These are phyloP conservation scores for Globisporangium spiculum DNA, from an alignment of 352 stramenopile genomes.

Conservation along the genomic window DNA sequence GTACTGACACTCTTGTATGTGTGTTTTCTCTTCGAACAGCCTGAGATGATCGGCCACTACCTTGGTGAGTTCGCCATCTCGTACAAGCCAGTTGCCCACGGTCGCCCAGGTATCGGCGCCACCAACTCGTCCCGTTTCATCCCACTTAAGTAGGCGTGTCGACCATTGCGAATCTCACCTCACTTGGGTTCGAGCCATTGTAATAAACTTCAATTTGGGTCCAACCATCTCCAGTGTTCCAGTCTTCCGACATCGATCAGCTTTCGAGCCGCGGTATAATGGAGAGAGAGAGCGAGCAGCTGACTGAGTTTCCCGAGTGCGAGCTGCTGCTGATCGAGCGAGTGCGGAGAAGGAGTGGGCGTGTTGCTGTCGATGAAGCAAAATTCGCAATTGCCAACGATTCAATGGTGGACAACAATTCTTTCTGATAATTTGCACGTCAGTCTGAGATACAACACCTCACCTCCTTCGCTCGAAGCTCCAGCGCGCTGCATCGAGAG, in stretches of 20 bases:
- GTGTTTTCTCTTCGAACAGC: conserved; percentile 35
- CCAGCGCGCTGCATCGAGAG: not conserved
- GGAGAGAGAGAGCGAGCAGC: not conserved
- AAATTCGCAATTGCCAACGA: conserved; percentile 50
- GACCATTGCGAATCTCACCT: conserved; percentile 31
- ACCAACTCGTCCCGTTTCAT: conserved; percentile 99
- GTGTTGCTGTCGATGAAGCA: conserved; percentile 47
- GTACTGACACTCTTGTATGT: conserved; percentile 23
- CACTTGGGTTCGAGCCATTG: conserved; percentile 67
- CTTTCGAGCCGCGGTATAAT: not conserved
- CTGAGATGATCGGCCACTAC: conserved; percentile 99
- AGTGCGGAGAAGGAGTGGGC: not conserved
- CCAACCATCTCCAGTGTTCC: conserved; percentile 1
- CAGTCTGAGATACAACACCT: conserved; percentile 70
- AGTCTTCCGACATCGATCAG: conserved; percentile 1
- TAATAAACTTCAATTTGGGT: conserved; percentile 67
- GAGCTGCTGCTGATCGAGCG: not conserved
- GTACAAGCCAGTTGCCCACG: conserved; percentile 97
- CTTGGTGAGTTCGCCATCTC: conserved; percentile 99
- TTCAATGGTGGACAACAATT: conserved; percentile 58
- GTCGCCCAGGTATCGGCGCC: conserved; percentile 98
- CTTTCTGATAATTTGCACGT: conserved; percentile 85
- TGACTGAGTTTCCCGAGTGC: not conserved
- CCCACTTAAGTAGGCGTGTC: conserved; percentile 94
- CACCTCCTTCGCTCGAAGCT: not conserved